Percentiles rank a stretch among this genome's conserved stretches.
Evolutionary conservation across 306 rosid genomes (phyloP).

Genomic region (Ormosia semicastrata): DNA sequence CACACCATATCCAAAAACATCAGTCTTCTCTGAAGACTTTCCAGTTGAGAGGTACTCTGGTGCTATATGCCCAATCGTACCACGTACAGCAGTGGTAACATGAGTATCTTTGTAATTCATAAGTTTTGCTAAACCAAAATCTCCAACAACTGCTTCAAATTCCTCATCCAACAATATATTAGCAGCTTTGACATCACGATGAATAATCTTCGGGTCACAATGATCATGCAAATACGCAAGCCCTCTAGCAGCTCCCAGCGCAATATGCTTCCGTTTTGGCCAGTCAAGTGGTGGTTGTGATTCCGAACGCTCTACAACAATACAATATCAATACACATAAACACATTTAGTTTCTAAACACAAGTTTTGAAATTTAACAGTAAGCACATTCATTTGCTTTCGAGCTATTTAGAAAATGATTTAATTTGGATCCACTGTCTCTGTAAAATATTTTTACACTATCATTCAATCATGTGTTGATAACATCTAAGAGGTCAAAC

Average conservation of each 20-base stretch:
- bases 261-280: constrained; percentile 60
- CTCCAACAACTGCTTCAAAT: constrained; percentile 94
- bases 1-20: constrained; percentile 96
- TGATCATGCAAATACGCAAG: constrained; percentile 95
- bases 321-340: constrained; percentile 18
- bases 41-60: constrained; percentile 97
- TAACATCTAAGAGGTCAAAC: no score
- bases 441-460: no score
- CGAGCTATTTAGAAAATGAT: neutral
- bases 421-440: no score
- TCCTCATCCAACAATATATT: constrained; percentile 92
- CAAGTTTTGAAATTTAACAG: neutral
- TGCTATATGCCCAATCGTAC: constrained; percentile 92
- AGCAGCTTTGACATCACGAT: constrained; percentile 95
- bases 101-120: constrained; percentile 95
- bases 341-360: neutral
- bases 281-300: constrained; percentile 65
- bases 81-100: constrained; percentile 90
- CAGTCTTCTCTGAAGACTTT: constrained; percentile 91
- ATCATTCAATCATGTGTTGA: no score
- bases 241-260: constrained; percentile 91
- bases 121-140: constrained; percentile 88
- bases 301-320: constrained; percentile 60
- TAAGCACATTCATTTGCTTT: constrained; percentile 7
- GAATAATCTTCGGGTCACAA: constrained; percentile 95